A percentile compares a stretch with the other conserved stretches of the same genome.
Evolutionary conservation across 2,329 filamentous ascomycete species (phyloP).

Genomic region (Calonectria pseudoreteaudii): DNA sequence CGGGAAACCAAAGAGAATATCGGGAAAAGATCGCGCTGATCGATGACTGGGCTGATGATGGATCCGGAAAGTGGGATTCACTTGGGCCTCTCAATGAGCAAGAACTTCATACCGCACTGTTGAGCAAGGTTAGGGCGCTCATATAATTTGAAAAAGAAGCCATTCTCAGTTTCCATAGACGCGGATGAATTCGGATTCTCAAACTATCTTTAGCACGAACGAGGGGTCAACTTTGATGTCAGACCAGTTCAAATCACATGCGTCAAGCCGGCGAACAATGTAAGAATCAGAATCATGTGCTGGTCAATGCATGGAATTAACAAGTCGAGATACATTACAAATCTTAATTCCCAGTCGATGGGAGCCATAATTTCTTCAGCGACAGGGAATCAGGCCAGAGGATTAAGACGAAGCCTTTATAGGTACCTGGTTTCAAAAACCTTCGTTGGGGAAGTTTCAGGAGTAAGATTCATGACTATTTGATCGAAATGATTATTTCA

Average conservation of each 20-base stretch:
- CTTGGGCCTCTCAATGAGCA: background rate
- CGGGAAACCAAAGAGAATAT: background rate
- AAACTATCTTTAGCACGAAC: background rate
- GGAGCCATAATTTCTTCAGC: background rate
- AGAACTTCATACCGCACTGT: background rate
- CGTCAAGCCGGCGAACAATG: background rate
- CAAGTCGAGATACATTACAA: background rate
- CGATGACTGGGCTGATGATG: background rate
- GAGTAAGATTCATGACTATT: background rate
- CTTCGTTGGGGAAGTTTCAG: background rate
- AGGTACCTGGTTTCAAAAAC: background rate
- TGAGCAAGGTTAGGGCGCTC: background rate
- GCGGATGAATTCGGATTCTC: background rate
- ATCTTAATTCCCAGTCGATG: background rate
- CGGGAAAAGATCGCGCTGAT: background rate
- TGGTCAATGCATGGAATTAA: background rate
- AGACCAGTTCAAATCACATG: background rate
- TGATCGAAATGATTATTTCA: fast-evolving
- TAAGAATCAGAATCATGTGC: background rate
- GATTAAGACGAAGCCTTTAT: background rate
- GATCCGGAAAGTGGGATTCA: background rate
- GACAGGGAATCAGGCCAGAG: background rate
- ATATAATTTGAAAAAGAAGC: background rate
- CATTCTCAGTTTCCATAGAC: background rate
- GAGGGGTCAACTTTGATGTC: background rate